Evolutionary conservation across 352 stramenopile genomes (phyloP).

Genomic region (Peronospora farinosa): DNA sequence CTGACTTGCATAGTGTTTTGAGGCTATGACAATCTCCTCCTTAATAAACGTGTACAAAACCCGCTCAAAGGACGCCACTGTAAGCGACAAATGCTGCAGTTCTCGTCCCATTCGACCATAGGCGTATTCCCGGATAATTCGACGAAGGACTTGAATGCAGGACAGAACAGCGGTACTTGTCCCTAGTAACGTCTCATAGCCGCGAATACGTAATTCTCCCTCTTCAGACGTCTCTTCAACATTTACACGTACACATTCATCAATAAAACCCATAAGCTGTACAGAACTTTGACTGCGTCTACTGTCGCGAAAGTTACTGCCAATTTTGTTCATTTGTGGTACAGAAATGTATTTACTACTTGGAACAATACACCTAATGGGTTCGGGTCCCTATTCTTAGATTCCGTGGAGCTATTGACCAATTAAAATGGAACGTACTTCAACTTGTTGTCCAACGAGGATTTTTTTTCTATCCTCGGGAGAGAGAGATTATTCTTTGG

Average conservation of each 20-base stretch:
- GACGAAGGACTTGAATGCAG: slow-evolving; percentile 70
- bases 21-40: slow-evolving; percentile 79
- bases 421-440: slow-evolving; percentile 8
- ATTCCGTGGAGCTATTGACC: background rate
- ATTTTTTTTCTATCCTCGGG: background rate
- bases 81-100: slow-evolving; percentile 82
- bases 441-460: slow-evolving; percentile 8
- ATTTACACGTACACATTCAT: slow-evolving; percentile 42
- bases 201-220: slow-evolving; percentile 57
- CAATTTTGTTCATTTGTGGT: slow-evolving; percentile 6
- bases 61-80: slow-evolving; percentile 77
- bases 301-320: slow-evolving; percentile 16
- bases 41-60: slow-evolving; percentile 86
- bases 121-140: slow-evolving; percentile 83
- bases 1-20: slow-evolving; percentile 47
- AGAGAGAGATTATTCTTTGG: background rate
- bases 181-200: slow-evolving; percentile 69
- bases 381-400: slow-evolving; percentile 5
- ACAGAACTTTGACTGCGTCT: slow-evolving; percentile 76
- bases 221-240: slow-evolving; percentile 56
- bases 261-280: slow-evolving; percentile 78
- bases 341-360: background rate
- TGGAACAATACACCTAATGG: too few species aligned
- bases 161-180: slow-evolving; percentile 65
- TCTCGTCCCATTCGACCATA: slow-evolving; percentile 77